Base-by-base conservation (phyloP, 441 rosid species). In the Brassica balearica region DNA sequence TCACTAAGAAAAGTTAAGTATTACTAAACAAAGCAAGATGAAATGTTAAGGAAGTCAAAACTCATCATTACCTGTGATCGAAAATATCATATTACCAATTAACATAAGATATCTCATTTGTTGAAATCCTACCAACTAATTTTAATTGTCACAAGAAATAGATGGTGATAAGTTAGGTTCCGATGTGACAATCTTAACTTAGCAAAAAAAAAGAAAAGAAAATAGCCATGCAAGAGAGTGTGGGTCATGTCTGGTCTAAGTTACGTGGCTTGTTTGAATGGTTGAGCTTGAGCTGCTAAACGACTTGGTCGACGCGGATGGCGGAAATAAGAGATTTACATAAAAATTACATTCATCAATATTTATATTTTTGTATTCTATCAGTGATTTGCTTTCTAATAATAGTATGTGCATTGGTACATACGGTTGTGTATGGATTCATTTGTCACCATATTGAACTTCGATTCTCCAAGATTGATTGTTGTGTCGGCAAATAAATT, bases 161-260 rank as follows among this genome's bases (percentile, higher is more conserved):
- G 34, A 15, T 69, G 65, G 32, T 69, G 15, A 5, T 14, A 22
- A 76, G 65, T 53, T 77, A 77, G 71, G 59, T 69, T 69, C 12
- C 8, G 80, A 77, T 77, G 80, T 70, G 75, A 53, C 75, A 23
- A 63, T 10, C 29, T 51, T 69, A 48, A 69, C 15, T 51, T 69
- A 7, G 41, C 27, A 32, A 55, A 53, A 15, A 43, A 43, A 43
- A 43, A 43, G 8, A 34, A 51, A 41, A 74, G 2, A 53, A 2
- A 8, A 9, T 67, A 67, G 67, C 53, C 53, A 60, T 76, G 69
- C 79, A 69, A 62, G 29, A 69, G 20, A 62, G 29, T 65, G 75
- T 51, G 51, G 53, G 58, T 22, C 70, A 51, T 61, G 74, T 61
- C 69, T 46, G 64, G 34, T 3, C 20, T 60, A 29, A 8, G 1